These are phyloP conservation scores for Boletus bicolor DNA, from an alignment of 768 basidiomycete species.

Conservation along the genomic window DNA sequence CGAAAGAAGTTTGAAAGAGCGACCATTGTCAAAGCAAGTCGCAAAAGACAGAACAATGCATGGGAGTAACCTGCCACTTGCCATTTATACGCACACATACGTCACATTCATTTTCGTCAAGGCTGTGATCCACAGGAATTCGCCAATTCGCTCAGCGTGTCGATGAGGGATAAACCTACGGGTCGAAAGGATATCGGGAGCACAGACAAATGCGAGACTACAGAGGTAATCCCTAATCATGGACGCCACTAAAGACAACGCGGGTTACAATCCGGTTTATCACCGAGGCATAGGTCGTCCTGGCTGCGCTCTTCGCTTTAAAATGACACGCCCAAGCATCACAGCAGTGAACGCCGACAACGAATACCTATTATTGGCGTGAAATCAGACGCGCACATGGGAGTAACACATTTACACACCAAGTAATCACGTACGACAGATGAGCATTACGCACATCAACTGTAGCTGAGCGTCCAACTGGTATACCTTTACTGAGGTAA, in stretches of 20 bases:
- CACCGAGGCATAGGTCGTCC: slow-evolving; percentile 58
- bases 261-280: not conserved
- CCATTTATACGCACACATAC: not conserved
- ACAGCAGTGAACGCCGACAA: slow-evolving; percentile 79
- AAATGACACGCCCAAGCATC: slow-evolving; percentile 73
- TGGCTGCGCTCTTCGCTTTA: slow-evolving; percentile 49
- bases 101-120: slow-evolving; percentile 3
- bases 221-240: not conserved
- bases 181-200: not conserved
- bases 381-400: slow-evolving; percentile 12
- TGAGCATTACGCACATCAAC: slow-evolving; percentile 93
- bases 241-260: not conserved
- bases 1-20: slow-evolving; percentile 1
- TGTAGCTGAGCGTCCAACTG: slow-evolving; percentile 77
- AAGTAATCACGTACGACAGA: slow-evolving; percentile 91
- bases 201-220: slow-evolving; percentile 5
- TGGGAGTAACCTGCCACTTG: slow-evolving; percentile 12
- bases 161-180: not conserved
- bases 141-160: not conserved
- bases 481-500: slow-evolving; percentile 65
- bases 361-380: slow-evolving; percentile 70
- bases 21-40: slow-evolving; percentile 8
- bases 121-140: not conserved
- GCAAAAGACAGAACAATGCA: slow-evolving; percentile 7
- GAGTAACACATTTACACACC: slow-evolving; percentile 47